Conservation (phyloP, 495 filamentous ascomycete genomes). For the Penicillium herquei region DNA sequence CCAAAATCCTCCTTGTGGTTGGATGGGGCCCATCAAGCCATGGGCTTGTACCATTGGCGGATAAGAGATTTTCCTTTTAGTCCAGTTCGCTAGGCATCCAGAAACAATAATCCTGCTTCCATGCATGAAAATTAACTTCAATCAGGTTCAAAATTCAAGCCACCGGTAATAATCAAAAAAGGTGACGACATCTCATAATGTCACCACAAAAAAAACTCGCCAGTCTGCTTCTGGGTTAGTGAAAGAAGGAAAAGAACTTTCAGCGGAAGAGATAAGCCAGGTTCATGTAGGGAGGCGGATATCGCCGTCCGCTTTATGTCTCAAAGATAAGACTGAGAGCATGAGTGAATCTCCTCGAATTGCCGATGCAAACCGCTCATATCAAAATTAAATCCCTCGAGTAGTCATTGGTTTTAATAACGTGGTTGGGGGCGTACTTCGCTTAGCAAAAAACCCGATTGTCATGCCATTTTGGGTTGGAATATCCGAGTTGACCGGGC, state of each 20-base stretch:
- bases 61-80: slow-evolving; percentile 13
- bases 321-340: slow-evolving; percentile 2
- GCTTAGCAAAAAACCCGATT: neutral
- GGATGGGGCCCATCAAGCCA: neutral
- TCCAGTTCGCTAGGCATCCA: neutral
- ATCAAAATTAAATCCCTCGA: neutral
- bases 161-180: neutral
- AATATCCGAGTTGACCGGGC: no score
- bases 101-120: neutral
- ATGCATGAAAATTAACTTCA: slow-evolving; percentile 1
- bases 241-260: neutral
- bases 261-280: neutral
- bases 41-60: slow-evolving; percentile 10
- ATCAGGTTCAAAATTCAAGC: neutral
- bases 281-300: neutral
- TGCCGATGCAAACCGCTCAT: neutral
- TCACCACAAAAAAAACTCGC: neutral
- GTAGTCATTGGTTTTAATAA: neutral
- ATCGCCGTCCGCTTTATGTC: slow-evolving; percentile 3
- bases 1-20: neutral
- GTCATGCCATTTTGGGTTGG: no score
- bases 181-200: neutral
- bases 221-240: neutral
- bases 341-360: neutral
- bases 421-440: neutral